Percentiles rank a stretch among this genome's conserved stretches.
phyloP scores from a whole-genome alignment of 345 rosid species.

The Heritiera littoralis region DNA sequence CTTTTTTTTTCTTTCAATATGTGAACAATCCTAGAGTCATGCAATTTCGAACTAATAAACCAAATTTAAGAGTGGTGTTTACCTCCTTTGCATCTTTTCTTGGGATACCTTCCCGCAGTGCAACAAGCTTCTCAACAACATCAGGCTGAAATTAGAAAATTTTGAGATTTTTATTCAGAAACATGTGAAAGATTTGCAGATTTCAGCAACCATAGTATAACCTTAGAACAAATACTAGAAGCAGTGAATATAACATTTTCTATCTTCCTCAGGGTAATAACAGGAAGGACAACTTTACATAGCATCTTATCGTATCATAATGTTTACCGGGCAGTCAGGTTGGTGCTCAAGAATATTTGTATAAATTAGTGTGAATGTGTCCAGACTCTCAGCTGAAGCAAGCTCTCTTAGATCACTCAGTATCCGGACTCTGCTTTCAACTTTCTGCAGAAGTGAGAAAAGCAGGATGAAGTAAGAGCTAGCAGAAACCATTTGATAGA shows the following conservation, averaged over 20 bases:
- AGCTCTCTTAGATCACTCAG: constrained; percentile 95
- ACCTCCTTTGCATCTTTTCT: constrained; percentile 98
- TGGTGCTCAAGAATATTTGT: constrained; percentile 96
- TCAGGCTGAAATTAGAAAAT: constrained; percentile 61
- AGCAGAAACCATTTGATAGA: not conserved
- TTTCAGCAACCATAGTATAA: not conserved
- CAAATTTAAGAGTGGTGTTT: constrained; percentile 8
- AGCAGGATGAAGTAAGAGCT: constrained; percentile 7
- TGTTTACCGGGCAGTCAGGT: constrained; percentile 91
- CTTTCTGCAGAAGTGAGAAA: constrained; percentile 58
- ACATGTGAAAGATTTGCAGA: not conserved
- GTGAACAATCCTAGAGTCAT: not conserved
- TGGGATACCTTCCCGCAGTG: constrained; percentile 93
- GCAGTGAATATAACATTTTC: not conserved
- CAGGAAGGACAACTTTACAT: constrained; percentile 1
- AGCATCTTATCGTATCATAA: constrained; percentile 23
- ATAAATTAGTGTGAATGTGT: constrained; percentile 89
- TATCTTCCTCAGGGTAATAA: not conserved
- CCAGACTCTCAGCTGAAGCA: constrained; percentile 97
- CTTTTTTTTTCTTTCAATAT: not conserved
- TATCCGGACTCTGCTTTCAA: constrained; percentile 85
- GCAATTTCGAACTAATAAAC: not conserved
- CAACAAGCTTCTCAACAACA: constrained; percentile 97
- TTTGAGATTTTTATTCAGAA: not conserved
- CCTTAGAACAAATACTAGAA: constrained; percentile 1